Conservation (phyloP, 2,329 filamentous ascomycete genomes). For the Penicillium fuscoglaucum region DNA sequence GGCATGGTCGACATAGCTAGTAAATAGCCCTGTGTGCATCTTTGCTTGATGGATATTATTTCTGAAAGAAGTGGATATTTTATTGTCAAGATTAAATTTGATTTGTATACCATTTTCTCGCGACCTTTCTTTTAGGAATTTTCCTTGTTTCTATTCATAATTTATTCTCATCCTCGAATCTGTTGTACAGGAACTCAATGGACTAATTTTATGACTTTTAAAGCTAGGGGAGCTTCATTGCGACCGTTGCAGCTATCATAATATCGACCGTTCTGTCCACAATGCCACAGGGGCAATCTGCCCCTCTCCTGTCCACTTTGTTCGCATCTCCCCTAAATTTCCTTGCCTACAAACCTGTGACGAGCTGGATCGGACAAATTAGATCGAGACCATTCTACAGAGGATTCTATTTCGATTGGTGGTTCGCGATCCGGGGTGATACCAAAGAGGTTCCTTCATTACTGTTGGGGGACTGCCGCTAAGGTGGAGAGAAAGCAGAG, state of each 20-base stretch:
- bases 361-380: no score
- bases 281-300: background rate
- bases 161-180: no score
- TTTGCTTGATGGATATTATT: background rate
- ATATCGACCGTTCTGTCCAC: background rate
- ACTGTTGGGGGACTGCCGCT: no score
- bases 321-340: no score
- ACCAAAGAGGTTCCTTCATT: no score
- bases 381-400: no score
- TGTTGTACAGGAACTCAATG: background rate
- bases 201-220: background rate
- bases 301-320: background rate
- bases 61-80: background rate
- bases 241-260: background rate
- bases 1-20: background rate
- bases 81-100: background rate
- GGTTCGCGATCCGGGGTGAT: no score
- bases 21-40: background rate
- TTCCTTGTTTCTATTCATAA: background rate
- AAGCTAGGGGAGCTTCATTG: background rate
- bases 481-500: no score
- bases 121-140: background rate
- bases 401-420: no score
- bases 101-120: background rate
- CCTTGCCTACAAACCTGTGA: no score